Percentiles rank a stretch among this genome's conserved stretches.
phyloP scores from a whole-genome alignment of 768 basidiomycete species.

The Tulasnella sp. region DNA sequence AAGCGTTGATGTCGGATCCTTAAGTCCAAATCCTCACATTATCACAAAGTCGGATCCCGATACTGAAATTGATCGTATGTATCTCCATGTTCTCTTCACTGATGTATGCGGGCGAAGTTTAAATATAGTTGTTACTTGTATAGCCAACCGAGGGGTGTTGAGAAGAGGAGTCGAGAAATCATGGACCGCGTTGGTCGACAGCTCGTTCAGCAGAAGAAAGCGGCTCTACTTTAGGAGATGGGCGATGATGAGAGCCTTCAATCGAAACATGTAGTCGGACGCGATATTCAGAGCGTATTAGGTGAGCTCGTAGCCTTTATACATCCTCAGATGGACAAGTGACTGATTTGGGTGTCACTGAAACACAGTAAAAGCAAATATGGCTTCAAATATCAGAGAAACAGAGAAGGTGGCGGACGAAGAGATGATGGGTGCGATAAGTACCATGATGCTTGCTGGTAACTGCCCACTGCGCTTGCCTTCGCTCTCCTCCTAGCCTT shows the following conservation, averaged over 20 bases:
- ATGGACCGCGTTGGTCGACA: background rate
- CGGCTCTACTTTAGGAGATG: background rate
- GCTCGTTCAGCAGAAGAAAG: background rate
- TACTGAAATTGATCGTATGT: background rate
- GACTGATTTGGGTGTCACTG: slow-evolving; percentile 37
- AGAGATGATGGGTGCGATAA: slow-evolving; percentile 52
- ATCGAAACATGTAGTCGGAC: background rate
- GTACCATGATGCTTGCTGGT: slow-evolving; percentile 47
- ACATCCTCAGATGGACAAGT: slow-evolving; percentile 38
- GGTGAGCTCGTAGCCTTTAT: background rate
- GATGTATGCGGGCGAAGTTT: background rate
- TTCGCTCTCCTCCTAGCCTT: too few species aligned
- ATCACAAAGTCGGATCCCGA: background rate
- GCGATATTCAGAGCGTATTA: background rate
- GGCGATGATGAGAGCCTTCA: background rate
- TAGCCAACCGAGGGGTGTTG: background rate
- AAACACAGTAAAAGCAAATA: slow-evolving; percentile 42
- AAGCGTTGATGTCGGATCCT: background rate
- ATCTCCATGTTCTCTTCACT: background rate
- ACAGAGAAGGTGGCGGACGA: slow-evolving; percentile 47
- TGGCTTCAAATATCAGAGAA: slow-evolving; percentile 47
- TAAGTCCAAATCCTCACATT: background rate
- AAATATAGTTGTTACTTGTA: background rate
- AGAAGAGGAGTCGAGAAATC: background rate
- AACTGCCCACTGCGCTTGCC: too few species aligned